phyloP scores from a whole-genome alignment of 176 grass and related monocot genomes.

The Triticum timopheevii region DNA sequence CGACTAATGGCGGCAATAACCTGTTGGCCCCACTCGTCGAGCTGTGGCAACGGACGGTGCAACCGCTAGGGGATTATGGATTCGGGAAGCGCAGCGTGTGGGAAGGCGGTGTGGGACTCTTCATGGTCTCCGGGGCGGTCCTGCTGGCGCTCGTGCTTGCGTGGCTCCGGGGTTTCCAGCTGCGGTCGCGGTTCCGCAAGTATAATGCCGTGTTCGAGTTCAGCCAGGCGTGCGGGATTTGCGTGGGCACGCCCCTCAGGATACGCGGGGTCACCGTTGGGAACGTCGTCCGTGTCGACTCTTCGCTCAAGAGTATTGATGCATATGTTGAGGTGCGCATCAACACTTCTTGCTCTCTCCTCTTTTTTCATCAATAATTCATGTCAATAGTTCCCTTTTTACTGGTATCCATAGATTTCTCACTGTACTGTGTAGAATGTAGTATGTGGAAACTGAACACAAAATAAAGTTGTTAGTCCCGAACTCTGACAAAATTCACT shows the following conservation, averaged over 20 bases:
- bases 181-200: conserved; percentile 73
- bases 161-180: conserved; percentile 82
- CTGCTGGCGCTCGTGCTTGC: conserved; percentile 72
- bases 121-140: conserved; percentile 86
- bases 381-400: neutral
- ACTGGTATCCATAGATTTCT: neutral
- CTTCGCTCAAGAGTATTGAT: conserved; percentile 84
- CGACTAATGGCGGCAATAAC: neutral
- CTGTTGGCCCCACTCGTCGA: conserved; percentile 39
- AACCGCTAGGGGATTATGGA: conserved; percentile 80
- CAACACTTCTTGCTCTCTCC: neutral
- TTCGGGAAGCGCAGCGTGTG: conserved; percentile 87
- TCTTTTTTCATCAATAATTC: neutral
- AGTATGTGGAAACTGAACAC: neutral
- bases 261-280: conserved; percentile 92
- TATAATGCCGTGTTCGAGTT: conserved; percentile 88
- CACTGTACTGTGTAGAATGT: neutral
- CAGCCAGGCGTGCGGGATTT: conserved; percentile 84
- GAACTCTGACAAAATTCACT: neutral
- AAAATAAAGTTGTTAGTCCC: neutral
- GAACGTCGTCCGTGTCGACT: conserved; percentile 82
- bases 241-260: conserved; percentile 88
- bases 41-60: conserved; percentile 69
- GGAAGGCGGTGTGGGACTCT: conserved; percentile 96
- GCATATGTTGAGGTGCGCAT: conserved; percentile 66